phyloP scores from a whole-genome alignment of 1,139 yeast genomes.

The Nakaseomyces glabratus region DNA sequence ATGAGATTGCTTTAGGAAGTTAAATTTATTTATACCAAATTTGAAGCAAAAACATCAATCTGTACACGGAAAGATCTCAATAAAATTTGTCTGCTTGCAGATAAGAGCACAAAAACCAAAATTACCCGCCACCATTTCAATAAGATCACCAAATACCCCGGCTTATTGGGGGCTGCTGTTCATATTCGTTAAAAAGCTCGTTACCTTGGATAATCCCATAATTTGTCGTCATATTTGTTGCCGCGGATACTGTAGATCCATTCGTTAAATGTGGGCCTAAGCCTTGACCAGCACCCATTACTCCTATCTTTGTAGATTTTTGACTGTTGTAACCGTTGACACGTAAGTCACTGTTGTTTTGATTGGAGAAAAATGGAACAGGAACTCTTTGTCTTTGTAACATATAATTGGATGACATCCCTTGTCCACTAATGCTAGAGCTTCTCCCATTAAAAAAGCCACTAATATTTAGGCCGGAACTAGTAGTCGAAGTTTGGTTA shows the following conservation, averaged over 20 bases:
- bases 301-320: neutral
- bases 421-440: neutral
- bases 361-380: constrained; percentile 4
- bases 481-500: no score
- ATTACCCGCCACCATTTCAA: no score
- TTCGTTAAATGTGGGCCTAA: constrained; percentile 2
- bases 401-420: neutral
- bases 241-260: constrained; percentile 1
- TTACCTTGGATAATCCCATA: constrained; percentile 1
- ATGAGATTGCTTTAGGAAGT: neutral
- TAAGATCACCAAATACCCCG: constrained; percentile 4
- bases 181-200: constrained; percentile 1
- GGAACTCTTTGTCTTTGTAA: constrained; percentile 5
- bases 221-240: constrained; percentile 3
- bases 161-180: constrained; percentile 3
- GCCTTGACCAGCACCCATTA: neutral
- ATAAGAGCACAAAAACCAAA: no score
- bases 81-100: no score
- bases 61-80: no score
- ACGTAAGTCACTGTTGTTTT: constrained; percentile 2
- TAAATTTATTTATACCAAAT: no score
- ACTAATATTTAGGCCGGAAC: no score
- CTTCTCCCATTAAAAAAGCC: no score
- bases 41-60: no score
- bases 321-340: neutral